phyloP scores from a whole-genome alignment of 1,284 basidiomycete genomes.

The Somion occarium region DNA sequence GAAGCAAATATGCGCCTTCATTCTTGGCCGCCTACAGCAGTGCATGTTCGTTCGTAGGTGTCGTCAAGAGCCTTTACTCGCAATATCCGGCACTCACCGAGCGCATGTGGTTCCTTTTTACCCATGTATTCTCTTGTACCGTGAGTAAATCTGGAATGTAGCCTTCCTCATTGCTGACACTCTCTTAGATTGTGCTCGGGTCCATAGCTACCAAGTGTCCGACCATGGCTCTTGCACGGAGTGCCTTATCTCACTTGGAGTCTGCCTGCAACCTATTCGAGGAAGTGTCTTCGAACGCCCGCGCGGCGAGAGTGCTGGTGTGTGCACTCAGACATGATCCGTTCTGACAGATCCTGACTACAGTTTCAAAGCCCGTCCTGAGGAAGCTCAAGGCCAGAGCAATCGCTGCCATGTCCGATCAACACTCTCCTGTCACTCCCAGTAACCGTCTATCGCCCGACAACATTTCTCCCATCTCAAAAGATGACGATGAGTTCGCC shows the following conservation, averaged over 20 bases:
- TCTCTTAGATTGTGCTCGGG: conserved; percentile 56
- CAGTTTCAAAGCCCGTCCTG: conserved; percentile 46
- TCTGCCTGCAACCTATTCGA: conserved; percentile 54
- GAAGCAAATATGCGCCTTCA: conserved; percentile 64
- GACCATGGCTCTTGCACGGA: conserved; percentile 54
- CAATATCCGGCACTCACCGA: conserved; percentile 62
- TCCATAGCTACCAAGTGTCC: conserved; percentile 60
- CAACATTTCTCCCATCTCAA: conserved; percentile 39
- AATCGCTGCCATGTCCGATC: conserved; percentile 19
- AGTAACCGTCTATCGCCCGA: conserved; percentile 19
- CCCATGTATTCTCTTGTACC: conserved; percentile 68
- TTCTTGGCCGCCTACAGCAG: conserved; percentile 63
- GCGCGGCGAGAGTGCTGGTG: conserved; percentile 57
- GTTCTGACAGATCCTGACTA: neutral
- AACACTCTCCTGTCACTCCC: conserved; percentile 10
- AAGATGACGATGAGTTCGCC: conserved; percentile 49
- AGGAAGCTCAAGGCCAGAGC: conserved; percentile 51
- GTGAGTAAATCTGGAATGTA: conserved; percentile 35
- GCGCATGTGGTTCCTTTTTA: conserved; percentile 69
- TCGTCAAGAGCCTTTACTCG: conserved; percentile 58
- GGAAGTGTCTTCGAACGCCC: conserved; percentile 44
- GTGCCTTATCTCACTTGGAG: conserved; percentile 59
- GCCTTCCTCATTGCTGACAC: conserved; percentile 5
- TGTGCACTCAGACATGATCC: conserved; percentile 19
- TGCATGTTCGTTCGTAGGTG: conserved; percentile 61